Conservation (phyloP, 176 grass and related monocot genomes). For the Thinopyrum elongatum region DNA sequence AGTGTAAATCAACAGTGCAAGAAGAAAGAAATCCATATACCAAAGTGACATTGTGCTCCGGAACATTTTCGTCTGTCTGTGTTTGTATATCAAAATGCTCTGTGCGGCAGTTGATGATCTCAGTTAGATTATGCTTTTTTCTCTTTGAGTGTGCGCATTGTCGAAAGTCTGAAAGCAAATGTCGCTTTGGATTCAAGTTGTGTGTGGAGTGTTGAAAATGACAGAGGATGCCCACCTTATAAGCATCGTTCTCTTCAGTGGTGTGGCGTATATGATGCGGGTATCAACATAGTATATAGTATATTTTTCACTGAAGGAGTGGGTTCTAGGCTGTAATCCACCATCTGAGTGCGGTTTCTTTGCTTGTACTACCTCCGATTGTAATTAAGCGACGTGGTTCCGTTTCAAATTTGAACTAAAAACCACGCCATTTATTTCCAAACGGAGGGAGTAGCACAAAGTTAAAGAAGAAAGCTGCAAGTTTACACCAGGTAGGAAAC, state of each 20-base stretch:
- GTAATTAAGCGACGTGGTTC: too few species aligned
- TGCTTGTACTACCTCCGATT: too few species aligned
- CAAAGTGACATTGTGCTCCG: background rate
- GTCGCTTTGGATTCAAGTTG: background rate
- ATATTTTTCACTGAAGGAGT: background rate
- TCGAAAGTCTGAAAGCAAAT: background rate
- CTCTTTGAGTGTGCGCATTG: background rate
- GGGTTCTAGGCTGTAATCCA: background rate
- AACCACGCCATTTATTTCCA: rapidly evolving
- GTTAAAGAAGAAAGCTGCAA: background rate
- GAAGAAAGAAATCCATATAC: slow-evolving; percentile 30
- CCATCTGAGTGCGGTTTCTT: background rate
- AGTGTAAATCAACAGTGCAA: slow-evolving; percentile 56
- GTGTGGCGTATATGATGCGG: background rate
- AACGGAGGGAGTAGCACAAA: background rate
- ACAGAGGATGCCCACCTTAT: too few species aligned
- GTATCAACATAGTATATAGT: background rate
- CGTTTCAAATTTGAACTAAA: too few species aligned
- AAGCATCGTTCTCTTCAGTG: background rate
- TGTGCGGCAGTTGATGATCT: background rate
- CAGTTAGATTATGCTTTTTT: background rate
- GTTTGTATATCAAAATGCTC: background rate
- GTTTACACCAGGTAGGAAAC: too few species aligned
- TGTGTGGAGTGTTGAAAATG: background rate
- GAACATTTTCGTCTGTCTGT: background rate